These are phyloP conservation scores for Astrothelium subdiscretum DNA, from an alignment of 495 filamentous ascomycete species.

Conservation along the genomic window DNA sequence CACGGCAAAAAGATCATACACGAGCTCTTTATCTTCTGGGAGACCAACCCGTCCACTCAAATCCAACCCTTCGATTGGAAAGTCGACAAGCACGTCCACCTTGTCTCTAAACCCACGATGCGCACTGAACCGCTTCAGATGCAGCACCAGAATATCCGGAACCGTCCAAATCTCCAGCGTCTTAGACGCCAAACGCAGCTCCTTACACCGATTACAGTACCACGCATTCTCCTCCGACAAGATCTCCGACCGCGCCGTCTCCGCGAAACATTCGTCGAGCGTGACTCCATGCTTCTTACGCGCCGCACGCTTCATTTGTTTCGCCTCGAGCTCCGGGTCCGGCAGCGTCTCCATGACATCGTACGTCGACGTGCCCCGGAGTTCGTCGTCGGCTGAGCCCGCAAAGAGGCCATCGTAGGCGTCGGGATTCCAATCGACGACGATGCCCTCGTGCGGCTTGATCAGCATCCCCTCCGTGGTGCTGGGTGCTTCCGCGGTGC, in stretches of 20 bases:
- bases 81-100: constrained; percentile 82
- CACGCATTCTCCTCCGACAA: constrained; percentile 89
- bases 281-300: constrained; percentile 64
- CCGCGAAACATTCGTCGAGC: constrained; percentile 82
- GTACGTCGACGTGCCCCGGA: constrained; percentile 31
- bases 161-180: constrained; percentile 94
- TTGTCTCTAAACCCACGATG: constrained; percentile 69
- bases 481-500: constrained; percentile 1
- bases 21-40: constrained; percentile 62
- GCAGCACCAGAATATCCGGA: constrained; percentile 87
- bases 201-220: constrained; percentile 94
- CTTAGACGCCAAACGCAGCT: constrained; percentile 82
- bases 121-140: constrained; percentile 88
- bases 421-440: constrained; percentile 68
- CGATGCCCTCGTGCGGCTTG: constrained; percentile 63
- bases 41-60: constrained; percentile 65
- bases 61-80: constrained; percentile 79
- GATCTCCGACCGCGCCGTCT: constrained; percentile 87
- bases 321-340: constrained; percentile 56
- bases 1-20: constrained; percentile 89
- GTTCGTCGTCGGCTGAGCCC: constrained; percentile 31
- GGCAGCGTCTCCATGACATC: constrained; percentile 36
- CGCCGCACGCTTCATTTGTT: constrained; percentile 43
- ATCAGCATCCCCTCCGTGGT: constrained; percentile 41
- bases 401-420: constrained; percentile 61